A percentile compares a stretch with the other conserved stretches of the same genome.
Evolutionary conservation across 768 basidiomycete genomes (phyloP).

Genomic region (Gymnopilus junonius): DNA sequence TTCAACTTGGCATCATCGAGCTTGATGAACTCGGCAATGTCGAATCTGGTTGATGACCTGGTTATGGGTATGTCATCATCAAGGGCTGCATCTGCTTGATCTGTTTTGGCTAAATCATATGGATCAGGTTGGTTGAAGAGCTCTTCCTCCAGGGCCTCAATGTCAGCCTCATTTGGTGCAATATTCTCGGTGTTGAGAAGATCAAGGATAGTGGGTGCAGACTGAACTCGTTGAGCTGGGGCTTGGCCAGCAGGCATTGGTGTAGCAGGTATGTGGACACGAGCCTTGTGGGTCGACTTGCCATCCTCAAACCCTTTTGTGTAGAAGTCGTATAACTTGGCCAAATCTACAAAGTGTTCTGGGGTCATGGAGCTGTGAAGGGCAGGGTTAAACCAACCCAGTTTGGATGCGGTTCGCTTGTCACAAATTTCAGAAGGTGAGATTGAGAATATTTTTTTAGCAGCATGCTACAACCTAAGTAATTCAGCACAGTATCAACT

Average conservation of each 20-base stretch:
- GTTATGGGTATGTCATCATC: background rate
- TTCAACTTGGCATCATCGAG: background rate
- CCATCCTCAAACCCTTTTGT: background rate
- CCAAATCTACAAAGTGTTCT: slow-evolving; percentile 24
- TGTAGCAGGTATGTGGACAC: no score
- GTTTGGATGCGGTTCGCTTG: slow-evolving; percentile 27
- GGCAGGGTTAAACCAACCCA: slow-evolving; percentile 31
- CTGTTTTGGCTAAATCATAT: background rate
- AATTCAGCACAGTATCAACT: no score
- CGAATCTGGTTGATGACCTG: no score
- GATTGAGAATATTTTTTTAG: slow-evolving; percentile 29
- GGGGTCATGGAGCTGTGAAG: slow-evolving; percentile 28
- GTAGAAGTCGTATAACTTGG: slow-evolving; percentile 27
- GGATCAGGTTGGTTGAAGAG: background rate
- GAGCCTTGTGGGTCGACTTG: no score
- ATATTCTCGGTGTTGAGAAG: no score
- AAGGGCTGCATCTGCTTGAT: background rate
- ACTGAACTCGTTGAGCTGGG: no score
- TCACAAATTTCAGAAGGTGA: slow-evolving; percentile 34
- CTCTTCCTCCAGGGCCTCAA: background rate
- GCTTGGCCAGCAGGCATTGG: no score
- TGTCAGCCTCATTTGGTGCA: no score
- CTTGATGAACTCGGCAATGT: no score
- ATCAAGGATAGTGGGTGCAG: no score
- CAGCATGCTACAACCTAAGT: no score